A percentile compares a stretch with the other conserved stretches of the same genome.
Evolutionary conservation across 192 early-diverging fungal genomes (phyloP).

Genomic region (Cetraspora pellucida): DNA sequence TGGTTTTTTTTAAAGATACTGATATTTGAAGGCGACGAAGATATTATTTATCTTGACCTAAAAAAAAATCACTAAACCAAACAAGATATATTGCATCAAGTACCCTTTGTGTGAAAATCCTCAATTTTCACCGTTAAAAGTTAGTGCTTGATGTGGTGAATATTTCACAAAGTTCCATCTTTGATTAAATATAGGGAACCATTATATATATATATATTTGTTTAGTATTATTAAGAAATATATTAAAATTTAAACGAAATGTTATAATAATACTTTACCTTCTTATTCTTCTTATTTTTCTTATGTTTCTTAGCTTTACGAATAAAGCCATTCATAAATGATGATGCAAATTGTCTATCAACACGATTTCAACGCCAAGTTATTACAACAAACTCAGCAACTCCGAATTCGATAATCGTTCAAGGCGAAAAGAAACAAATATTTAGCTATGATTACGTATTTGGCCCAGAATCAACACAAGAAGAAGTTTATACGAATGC

Average conservation of each 20-base stretch:
- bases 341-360: constrained; percentile 5
- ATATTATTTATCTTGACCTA: too few species aligned
- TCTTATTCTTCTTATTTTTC: too few species aligned
- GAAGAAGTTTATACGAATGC: constrained; percentile 59
- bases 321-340: constrained; percentile 14
- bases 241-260: background rate
- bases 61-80: too few species aligned
- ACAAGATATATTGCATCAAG: too few species aligned
- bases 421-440: constrained; percentile 26
- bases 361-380: constrained; percentile 31
- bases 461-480: constrained; percentile 63
- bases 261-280: background rate
- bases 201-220: too few species aligned
- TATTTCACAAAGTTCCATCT: background rate
- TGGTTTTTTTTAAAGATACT: too few species aligned
- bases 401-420: constrained; percentile 13
- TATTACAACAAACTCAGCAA: background rate
- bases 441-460: constrained; percentile 72
- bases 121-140: too few species aligned
- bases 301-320: constrained; percentile 6
- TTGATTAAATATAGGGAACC: too few species aligned
- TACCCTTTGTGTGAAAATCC: too few species aligned
- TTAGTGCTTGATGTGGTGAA: too few species aligned
- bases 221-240: too few species aligned
- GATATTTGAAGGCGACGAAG: too few species aligned